Evolutionary conservation across 495 filamentous ascomycete species (phyloP).

Genomic region (Pyrenopolyporus hunteri): DNA sequence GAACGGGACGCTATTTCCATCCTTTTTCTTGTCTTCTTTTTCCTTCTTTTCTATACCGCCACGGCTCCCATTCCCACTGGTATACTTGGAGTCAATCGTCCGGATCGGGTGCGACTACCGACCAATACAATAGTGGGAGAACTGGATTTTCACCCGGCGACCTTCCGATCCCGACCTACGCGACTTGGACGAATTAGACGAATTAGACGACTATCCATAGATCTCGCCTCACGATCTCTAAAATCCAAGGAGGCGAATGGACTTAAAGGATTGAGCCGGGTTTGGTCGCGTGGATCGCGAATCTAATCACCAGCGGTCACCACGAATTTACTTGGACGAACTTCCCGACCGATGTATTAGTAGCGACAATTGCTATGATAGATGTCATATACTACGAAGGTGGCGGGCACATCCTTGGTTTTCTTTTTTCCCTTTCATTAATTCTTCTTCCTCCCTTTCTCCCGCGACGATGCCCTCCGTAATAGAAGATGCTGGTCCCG

Average conservation of each 20-base stretch:
- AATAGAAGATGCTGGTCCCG: conserved; percentile 31
- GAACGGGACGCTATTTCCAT: conserved; percentile 19
- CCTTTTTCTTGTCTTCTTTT: conserved; percentile 4
- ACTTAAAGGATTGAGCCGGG: not conserved
- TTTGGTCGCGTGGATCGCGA: not conserved
- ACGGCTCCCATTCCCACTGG: not conserved
- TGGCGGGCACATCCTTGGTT: not conserved
- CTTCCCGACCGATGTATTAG: not conserved
- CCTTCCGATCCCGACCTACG: not conserved
- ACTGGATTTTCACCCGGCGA: not conserved
- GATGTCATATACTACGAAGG: conserved; percentile 3
- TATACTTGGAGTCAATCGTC: too few relatives aligned
- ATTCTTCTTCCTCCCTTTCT: not conserved
- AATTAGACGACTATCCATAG: not conserved
- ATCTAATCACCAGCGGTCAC: not conserved
- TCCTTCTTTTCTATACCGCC: conserved; percentile 6
- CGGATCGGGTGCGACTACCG: too few relatives aligned
- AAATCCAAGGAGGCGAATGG: not conserved
- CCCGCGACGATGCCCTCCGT: conserved; percentile 30
- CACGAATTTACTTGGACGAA: not conserved
- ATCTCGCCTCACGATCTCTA: too few relatives aligned
- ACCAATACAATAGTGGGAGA: conserved; percentile 13
- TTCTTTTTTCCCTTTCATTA: conserved; percentile 15
- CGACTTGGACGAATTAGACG: conserved; percentile 21
- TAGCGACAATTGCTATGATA: conserved; percentile 17